Evolutionary conservation across 208 protist species (phyloP), one percentile per base, ranked within the genome.

Genomic region (Acanthamoeba lenticulata): DNA sequence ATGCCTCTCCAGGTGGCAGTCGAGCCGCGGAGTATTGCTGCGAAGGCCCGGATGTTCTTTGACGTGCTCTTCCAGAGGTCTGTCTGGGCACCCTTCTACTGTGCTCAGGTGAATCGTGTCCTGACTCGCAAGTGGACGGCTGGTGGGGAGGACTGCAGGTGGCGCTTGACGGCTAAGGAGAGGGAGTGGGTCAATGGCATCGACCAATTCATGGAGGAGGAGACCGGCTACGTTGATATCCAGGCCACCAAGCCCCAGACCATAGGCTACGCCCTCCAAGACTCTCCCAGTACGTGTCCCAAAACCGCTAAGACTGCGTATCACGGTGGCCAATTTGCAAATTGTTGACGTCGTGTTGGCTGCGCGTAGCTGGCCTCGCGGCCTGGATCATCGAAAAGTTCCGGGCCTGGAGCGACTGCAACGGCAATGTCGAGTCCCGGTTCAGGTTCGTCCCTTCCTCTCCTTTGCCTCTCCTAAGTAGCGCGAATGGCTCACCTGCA

Each of bases 381-480:
- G 86, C 86, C 2, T 92, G 86, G 86, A 72, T 92, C 1, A 24
- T 92, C 27, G 86, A 92, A 38, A 92, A 92, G 86, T 92, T 92
- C 29, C 29, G 44, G 24, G 11, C 40, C 21, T 92, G 86, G 86
- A 74, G 86, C 32, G 86, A 92, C 24, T 92, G 86, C 44, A 34
- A 72, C 13, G 86, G 60, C 34, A 32, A 92, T 47, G 32, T 92
- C 2, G 86, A 69, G n/a, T 44, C 6, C 5, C 47, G 86, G 24
- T 92, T 92, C 24, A 57, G 79, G 79, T 88, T 6, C 11, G 40
- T 21, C 4, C 15, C 40, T 17, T 83, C 24, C 21, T 83, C 40
- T 27, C 5, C 11, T 11, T 0, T 52, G 11, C 2, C n/a, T 6
- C 17, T 0, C 1, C 38, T 32, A 2, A 3, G 34, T 17, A 47